A percentile compares a stretch with the other conserved stretches of the same genome.
Conservation (phyloP, 2,329 filamentous ascomycete species). For the Hypoxylon sp. region DNA sequence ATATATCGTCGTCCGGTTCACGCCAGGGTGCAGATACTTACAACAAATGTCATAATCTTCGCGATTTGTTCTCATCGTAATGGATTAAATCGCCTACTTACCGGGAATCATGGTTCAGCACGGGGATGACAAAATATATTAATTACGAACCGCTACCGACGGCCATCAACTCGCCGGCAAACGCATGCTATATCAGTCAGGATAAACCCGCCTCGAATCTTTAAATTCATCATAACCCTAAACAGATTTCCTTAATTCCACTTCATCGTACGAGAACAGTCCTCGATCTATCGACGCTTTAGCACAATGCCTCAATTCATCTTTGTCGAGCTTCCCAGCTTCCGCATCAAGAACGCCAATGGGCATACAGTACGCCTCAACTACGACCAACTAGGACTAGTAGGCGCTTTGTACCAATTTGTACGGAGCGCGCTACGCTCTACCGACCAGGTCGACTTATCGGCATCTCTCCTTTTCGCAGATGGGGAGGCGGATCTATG, state of each 20-base stretch:
- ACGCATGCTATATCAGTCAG: constrained; percentile 14
- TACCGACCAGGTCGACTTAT: constrained; percentile 44
- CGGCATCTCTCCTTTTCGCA: constrained; percentile 49
- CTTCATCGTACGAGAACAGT: background rate
- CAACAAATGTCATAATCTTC: constrained; percentile 10
- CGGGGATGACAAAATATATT: constrained; percentile 23
- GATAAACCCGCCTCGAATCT: background rate
- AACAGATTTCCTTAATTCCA: background rate
- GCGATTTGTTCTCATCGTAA: constrained; percentile 20
- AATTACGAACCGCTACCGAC: constrained; percentile 21
- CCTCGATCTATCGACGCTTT: background rate
- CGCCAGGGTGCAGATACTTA: constrained; percentile 12
- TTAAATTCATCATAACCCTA: background rate
- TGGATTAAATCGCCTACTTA: constrained; percentile 30
- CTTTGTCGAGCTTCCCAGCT: constrained; percentile 50
- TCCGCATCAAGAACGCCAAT: constrained; percentile 47
- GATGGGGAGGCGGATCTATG: constrained; percentile 49
- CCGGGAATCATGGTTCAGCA: constrained; percentile 9
- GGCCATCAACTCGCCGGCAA: background rate
- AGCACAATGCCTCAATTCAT: constrained; percentile 49
- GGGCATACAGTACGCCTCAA: constrained; percentile 45
- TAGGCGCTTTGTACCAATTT: constrained; percentile 47
- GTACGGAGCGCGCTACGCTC: constrained; percentile 45
- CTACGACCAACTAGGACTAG: constrained; percentile 43
- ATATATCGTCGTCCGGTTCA: constrained; percentile 23